These are phyloP conservation scores for Cladophialophora bantiana DNA, from an alignment of 2,329 filamentous ascomycete genomes.

Conservation along the genomic window DNA sequence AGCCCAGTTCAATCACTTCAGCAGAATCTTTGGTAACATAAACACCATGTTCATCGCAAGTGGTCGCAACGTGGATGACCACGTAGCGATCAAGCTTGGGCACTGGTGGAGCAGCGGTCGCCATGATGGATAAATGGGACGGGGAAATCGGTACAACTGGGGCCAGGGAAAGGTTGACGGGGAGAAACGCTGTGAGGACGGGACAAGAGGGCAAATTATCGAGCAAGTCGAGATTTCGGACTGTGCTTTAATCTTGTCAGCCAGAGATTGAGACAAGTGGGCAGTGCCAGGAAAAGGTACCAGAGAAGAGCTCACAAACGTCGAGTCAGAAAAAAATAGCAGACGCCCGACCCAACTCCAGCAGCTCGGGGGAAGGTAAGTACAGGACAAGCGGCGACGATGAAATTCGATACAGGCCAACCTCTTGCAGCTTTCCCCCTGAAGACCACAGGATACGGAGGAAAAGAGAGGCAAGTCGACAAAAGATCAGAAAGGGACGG, in stretches of 20 bases:
- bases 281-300: conserved; percentile 17
- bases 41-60: conserved; percentile 98
- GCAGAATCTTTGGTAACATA: conserved; percentile 99
- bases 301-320: conserved; percentile 25
- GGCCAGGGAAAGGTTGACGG: conserved; percentile 2
- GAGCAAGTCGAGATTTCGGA: conserved; percentile 18
- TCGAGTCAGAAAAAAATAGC: conserved; percentile 35
- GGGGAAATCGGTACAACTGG: conserved; percentile 8
- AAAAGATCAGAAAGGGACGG: conserved; percentile 37
- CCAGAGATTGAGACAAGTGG: background rate
- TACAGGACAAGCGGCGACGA: conserved; percentile 35
- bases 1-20: conserved; percentile 98
- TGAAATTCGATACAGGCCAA: conserved; percentile 32
- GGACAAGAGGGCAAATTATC: conserved; percentile 18
- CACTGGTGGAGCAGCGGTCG: conserved; percentile 59
- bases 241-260: conserved; percentile 26
- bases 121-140: conserved; percentile 48
- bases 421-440: conserved; percentile 30
- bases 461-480: conserved; percentile 42
- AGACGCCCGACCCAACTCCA: conserved; percentile 39
- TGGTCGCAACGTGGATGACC: conserved; percentile 97
- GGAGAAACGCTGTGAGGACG: conserved; percentile 1
- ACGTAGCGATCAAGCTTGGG: conserved; percentile 92
- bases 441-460: conserved; percentile 43
- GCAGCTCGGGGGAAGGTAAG: conserved; percentile 33